phyloP scores from a whole-genome alignment of 2,329 filamentous ascomycete species.

The Diaporthe caulivora region DNA sequence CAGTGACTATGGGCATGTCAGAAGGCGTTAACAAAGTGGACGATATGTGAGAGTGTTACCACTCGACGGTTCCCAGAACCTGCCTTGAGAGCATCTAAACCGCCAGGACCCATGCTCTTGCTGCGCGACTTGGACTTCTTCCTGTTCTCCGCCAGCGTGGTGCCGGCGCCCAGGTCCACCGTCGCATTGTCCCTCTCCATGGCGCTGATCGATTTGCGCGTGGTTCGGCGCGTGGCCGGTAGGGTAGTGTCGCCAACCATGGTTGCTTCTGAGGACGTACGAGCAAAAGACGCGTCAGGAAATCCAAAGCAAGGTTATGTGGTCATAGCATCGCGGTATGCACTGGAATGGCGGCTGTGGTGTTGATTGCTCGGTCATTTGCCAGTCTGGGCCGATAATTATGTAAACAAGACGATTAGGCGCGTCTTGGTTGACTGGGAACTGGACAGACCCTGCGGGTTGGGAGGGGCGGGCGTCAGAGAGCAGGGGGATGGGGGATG shows the following conservation, averaged over 20 bases:
- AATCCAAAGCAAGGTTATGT: slow-evolving; percentile 20
- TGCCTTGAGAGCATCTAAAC: slow-evolving; percentile 83
- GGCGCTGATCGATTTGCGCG: slow-evolving; percentile 79
- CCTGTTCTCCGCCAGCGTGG: slow-evolving; percentile 63
- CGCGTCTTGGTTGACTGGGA: slow-evolving; percentile 30
- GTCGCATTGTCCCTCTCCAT: slow-evolving; percentile 85
- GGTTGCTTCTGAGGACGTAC: not conserved
- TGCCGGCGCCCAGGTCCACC: slow-evolving; percentile 71
- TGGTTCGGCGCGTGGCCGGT: slow-evolving; percentile 64
- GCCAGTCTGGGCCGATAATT: slow-evolving; percentile 2
- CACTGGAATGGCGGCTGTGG: slow-evolving; percentile 7
- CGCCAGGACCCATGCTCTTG: slow-evolving; percentile 95
- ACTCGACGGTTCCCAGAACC: slow-evolving; percentile 82
- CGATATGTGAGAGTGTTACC: slow-evolving; percentile 60
- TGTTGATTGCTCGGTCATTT: slow-evolving; percentile 24
- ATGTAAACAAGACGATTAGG: slow-evolving; percentile 33
- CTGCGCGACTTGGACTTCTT: slow-evolving; percentile 80
- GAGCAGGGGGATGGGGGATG: not conserved
- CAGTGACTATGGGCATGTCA: slow-evolving; percentile 61
- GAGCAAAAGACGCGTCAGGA: slow-evolving; percentile 3
- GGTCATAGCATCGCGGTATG: slow-evolving; percentile 25
- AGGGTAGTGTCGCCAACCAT: slow-evolving; percentile 59
- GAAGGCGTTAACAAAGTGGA: slow-evolving; percentile 49
- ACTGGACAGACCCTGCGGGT: not conserved
- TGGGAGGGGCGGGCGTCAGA: not conserved